Conservation (phyloP, 139 green algal species). For the Nannochloris sp. region DNA sequence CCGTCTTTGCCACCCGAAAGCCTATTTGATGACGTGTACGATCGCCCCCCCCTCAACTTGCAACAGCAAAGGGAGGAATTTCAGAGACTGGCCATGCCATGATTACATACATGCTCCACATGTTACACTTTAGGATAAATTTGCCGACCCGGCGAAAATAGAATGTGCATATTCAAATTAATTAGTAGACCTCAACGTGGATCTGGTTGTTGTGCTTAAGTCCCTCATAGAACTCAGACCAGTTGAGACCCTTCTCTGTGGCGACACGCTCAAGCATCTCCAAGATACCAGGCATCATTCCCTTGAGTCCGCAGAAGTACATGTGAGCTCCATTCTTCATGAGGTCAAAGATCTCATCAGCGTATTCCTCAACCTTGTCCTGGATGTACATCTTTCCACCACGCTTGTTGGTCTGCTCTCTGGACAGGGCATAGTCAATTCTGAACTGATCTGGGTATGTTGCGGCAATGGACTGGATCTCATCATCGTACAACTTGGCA, state of each 20-base stretch:
- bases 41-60: conserved; percentile 53
- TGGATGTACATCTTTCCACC: conserved; percentile 67
- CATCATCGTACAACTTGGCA: conserved; percentile 93
- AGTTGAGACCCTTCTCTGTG: conserved; percentile 77
- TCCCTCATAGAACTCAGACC: conserved; percentile 76
- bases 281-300: conserved; percentile 98
- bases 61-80: conserved; percentile 48
- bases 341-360: conserved; percentile 94
- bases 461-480: conserved; percentile 60
- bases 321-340: conserved; percentile 94
- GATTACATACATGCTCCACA: neutral
- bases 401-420: conserved; percentile 47
- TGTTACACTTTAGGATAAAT: no score
- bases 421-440: conserved; percentile 92
- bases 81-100: neutral
- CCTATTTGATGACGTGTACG: conserved; percentile 79
- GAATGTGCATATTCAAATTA: conserved; percentile 2
- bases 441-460: conserved; percentile 88
- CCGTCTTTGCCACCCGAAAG: conserved; percentile 50
- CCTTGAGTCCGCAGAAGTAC: conserved; percentile 99
- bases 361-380: conserved; percentile 96
- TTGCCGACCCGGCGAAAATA: neutral
- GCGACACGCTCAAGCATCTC: conserved; percentile 93
- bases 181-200: conserved; percentile 95
- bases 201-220: conserved; percentile 84